These are phyloP conservation scores for Elaeis guineensis DNA, from an alignment of 176 grass and related monocot species.

Conservation along the genomic window DNA sequence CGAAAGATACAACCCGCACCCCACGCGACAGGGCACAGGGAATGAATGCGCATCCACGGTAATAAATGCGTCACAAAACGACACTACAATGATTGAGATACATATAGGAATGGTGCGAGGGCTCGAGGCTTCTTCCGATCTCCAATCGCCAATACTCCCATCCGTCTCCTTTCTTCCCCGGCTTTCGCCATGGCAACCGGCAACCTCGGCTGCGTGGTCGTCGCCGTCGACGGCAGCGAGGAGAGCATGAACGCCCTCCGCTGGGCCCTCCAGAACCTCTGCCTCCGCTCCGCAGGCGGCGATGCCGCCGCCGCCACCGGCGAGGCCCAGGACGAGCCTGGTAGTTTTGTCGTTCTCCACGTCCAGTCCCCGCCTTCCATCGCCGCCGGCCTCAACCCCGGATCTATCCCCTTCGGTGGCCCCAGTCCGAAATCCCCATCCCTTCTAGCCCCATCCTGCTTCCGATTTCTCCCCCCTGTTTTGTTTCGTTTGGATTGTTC, in stretches of 20 bases:
- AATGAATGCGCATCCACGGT: too few relatives aligned
- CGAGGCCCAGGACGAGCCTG: constrained; percentile 21
- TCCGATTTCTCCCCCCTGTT: not conserved
- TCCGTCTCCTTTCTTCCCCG: too few relatives aligned
- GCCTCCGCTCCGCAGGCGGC: constrained; percentile 31
- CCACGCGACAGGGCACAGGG: too few relatives aligned
- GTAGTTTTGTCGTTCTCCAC: constrained; percentile 62
- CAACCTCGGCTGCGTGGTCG: constrained; percentile 71
- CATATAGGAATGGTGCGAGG: too few relatives aligned
- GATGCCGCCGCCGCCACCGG: constrained; percentile 11
- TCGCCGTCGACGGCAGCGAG: constrained; percentile 91
- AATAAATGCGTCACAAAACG: too few relatives aligned
- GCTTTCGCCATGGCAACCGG: constrained; percentile 49
- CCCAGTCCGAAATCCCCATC: constrained; percentile 41
- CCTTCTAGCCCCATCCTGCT: not conserved
- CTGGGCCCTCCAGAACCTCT: constrained; percentile 84
- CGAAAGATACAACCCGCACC: too few relatives aligned
- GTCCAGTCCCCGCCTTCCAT: constrained; percentile 64
- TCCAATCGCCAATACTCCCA: too few relatives aligned
- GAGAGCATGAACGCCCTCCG: constrained; percentile 89
- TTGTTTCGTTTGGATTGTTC: not conserved
- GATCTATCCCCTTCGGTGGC: constrained; percentile 83
- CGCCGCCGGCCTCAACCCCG: constrained; percentile 63
- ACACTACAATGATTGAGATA: too few relatives aligned
- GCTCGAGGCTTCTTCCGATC: too few relatives aligned